Percentiles rank a stretch among this genome's conserved stretches.
Conservation (phyloP, 495 filamentous ascomycete genomes). For the Hypoxylon cercidicola region DNA sequence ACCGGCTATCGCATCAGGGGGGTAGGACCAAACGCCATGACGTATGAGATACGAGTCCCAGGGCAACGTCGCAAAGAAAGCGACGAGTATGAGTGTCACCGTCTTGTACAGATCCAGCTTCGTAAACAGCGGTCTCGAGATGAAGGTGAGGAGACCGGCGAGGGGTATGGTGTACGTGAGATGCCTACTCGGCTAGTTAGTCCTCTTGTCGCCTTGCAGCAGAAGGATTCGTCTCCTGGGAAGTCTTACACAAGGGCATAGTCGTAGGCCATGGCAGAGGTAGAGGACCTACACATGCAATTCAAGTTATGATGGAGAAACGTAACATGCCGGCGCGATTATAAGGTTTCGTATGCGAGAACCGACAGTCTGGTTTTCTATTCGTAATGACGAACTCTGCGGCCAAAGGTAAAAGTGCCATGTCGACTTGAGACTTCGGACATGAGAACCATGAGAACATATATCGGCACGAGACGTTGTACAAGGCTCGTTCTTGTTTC, state of each 20-base stretch:
- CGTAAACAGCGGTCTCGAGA: conserved; percentile 68
- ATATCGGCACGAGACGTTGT: neutral
- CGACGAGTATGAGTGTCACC: conserved; percentile 63
- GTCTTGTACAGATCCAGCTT: conserved; percentile 68
- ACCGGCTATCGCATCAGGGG: conserved; percentile 66
- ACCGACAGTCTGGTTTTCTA: neutral
- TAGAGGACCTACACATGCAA: conserved; percentile 14
- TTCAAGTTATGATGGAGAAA: neutral
- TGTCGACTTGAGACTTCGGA: conserved; percentile 26
- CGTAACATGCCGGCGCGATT: conserved; percentile 5
- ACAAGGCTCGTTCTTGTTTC: neutral
- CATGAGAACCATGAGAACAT: neutral
- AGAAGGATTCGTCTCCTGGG: neutral
- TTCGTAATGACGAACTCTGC: neutral
- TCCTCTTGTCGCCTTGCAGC: neutral
- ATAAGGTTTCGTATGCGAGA: conserved; percentile 32
- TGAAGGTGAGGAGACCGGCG: conserved; percentile 63
- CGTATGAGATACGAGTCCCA: conserved; percentile 78
- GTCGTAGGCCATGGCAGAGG: conserved; percentile 67
- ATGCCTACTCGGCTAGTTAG: conserved; percentile 58
- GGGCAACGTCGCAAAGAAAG: conserved; percentile 69
- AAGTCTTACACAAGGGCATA: conserved; percentile 72
- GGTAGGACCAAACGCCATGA: conserved; percentile 74
- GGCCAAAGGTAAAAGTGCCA: conserved; percentile 14
- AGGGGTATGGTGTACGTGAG: conserved; percentile 74